phyloP scores from a whole-genome alignment of 1,284 basidiomycete species.

The Sutorius eximius region DNA sequence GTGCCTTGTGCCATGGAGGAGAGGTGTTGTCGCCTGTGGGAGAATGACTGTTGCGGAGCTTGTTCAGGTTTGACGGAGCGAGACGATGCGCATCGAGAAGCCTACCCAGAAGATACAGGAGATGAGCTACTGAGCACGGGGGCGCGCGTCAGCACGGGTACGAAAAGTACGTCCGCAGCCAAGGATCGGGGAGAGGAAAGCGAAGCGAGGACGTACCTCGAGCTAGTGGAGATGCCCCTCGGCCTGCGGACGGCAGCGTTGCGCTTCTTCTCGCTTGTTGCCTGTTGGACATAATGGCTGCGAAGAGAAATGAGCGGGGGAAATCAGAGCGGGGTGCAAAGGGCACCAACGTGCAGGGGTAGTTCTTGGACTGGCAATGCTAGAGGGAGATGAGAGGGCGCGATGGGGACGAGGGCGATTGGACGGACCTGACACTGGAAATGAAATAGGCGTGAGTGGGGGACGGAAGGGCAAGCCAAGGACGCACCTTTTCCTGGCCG shows the following conservation, averaged over 20 bases:
- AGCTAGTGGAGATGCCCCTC: conserved; percentile 50
- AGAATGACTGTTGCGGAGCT: conserved; percentile 30
- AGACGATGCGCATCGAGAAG: conserved; percentile 24
- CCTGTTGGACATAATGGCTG: conserved; percentile 78
- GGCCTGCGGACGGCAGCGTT: conserved; percentile 57
- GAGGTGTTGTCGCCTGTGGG: conserved; percentile 25
- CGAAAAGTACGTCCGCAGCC: conserved; percentile 23
- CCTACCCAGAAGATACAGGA: conserved; percentile 38
- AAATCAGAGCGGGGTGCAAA: conserved; percentile 11
- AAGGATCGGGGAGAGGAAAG: conserved; percentile 6
- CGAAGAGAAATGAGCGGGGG: conserved; percentile 23
- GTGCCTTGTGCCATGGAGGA: conserved; percentile 33
- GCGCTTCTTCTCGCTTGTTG: conserved; percentile 79
- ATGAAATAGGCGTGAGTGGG: conserved; percentile 19
- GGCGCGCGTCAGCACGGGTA: conserved; percentile 33
- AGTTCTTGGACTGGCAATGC: conserved; percentile 81
- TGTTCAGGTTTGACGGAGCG: conserved; percentile 26
- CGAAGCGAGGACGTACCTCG: conserved; percentile 39
- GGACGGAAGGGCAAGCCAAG: neutral
- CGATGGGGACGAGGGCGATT: conserved; percentile 11
- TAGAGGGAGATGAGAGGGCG: conserved; percentile 32
- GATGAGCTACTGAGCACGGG: conserved; percentile 26
- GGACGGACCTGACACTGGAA: conserved; percentile 62
- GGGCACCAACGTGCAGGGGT: conserved; percentile 74
- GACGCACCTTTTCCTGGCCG: conserved; percentile 71